phyloP scores from a whole-genome alignment of 2,329 filamentous ascomycete genomes.

The Raffaelea deltoideospora region DNA sequence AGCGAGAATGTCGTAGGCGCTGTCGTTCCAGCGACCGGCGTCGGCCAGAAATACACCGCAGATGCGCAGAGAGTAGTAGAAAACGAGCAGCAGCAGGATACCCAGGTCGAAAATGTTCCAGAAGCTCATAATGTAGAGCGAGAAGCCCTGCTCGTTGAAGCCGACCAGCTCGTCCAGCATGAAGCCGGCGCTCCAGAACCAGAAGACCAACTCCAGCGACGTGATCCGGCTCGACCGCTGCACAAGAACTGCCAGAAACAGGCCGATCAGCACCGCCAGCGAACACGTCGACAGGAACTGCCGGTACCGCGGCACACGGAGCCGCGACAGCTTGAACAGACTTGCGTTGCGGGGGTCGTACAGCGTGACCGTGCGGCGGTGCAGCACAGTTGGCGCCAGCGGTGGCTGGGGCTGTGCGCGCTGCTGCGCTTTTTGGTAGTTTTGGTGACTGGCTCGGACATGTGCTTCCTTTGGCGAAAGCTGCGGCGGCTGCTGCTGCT shows the following conservation, averaged over 20 bases:
- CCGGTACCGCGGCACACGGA: slow-evolving; percentile 82
- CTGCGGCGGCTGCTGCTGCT: slow-evolving; percentile 5
- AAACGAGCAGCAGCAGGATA: slow-evolving; percentile 69
- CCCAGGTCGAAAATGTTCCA: slow-evolving; percentile 95
- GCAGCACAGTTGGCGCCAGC: slow-evolving; percentile 13
- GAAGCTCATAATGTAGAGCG: slow-evolving; percentile 92
- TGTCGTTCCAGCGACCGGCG: slow-evolving; percentile 57
- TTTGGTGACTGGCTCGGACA: slow-evolving; percentile 7
- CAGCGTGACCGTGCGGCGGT: slow-evolving; percentile 63
- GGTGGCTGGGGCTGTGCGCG: slow-evolving; percentile 8
- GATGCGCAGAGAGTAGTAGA: slow-evolving; percentile 79
- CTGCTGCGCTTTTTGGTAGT: background rate
- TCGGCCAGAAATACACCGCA: slow-evolving; percentile 78
- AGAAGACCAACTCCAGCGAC: slow-evolving; percentile 74
- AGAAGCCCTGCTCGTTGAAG: slow-evolving; percentile 93
- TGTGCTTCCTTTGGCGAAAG: slow-evolving; percentile 14
- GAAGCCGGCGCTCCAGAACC: slow-evolving; percentile 95
- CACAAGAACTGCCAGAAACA: slow-evolving; percentile 72
- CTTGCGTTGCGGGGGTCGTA: slow-evolving; percentile 88
- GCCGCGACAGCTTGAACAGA: slow-evolving; percentile 75
- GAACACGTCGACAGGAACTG: slow-evolving; percentile 83
- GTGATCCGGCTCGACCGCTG: slow-evolving; percentile 69
- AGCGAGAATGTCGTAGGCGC: slow-evolving; percentile 88
- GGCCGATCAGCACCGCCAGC: slow-evolving; percentile 65
- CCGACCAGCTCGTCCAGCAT: slow-evolving; percentile 94